Evolutionary conservation across 805 yeast species (phyloP).

Genomic region (Myxozyma sirexii): DNA sequence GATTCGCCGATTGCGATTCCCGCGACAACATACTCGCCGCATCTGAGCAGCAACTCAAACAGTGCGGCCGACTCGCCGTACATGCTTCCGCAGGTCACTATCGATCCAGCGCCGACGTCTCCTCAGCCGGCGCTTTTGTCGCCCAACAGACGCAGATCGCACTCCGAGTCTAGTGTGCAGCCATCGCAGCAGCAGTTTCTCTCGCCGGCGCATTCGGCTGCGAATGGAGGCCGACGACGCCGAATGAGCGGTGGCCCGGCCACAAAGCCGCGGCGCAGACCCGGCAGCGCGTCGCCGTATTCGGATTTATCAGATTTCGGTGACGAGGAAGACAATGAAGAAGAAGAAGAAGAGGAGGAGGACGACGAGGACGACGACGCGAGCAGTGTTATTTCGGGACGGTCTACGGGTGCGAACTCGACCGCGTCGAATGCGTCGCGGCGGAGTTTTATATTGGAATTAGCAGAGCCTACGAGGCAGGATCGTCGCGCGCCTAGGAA

Average conservation of each 20-base stretch:
- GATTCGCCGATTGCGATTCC: slow-evolving; percentile 3
- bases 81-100: slow-evolving; percentile 12
- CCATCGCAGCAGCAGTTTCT: neutral
- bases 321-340: slow-evolving; percentile 24
- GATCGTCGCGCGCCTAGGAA: slow-evolving; percentile 65
- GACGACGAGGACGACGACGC: slow-evolving; percentile 21
- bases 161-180: slow-evolving; percentile 24
- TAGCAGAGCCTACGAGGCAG: slow-evolving; percentile 60
- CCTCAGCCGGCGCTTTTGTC: neutral
- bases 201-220: neutral
- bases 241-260: slow-evolving; percentile 5
- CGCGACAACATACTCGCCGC: slow-evolving; percentile 4
- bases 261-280: slow-evolving; percentile 4
- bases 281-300: slow-evolving; percentile 14
- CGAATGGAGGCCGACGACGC: neutral
- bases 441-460: slow-evolving; percentile 63
- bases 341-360: slow-evolving; percentile 4
- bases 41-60: neutral
- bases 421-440: slow-evolving; percentile 1
- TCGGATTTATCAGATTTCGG: slow-evolving; percentile 21
- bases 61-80: slow-evolving; percentile 3
- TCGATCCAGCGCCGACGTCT: slow-evolving; percentile 3
- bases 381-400: slow-evolving; percentile 20
- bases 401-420: slow-evolving; percentile 4
- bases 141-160: slow-evolving; percentile 21